Evolutionary conservation across 495 filamentous ascomycete genomes (phyloP).

Genomic region (Daldinia vernicosa): DNA sequence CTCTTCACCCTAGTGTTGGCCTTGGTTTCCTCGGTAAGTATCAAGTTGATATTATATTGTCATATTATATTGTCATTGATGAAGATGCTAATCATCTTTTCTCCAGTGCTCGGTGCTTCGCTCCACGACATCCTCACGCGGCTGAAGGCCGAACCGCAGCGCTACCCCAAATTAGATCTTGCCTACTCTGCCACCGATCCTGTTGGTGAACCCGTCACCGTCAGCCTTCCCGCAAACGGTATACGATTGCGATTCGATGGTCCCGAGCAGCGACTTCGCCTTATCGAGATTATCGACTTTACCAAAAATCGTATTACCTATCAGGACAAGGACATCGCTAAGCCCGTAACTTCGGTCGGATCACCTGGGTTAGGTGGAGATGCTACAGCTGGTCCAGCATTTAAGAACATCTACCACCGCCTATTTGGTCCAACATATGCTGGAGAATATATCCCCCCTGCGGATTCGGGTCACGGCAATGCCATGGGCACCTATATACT

Average conservation of each 20-base stretch:
- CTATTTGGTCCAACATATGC: conserved; percentile 91
- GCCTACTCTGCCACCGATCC: conserved; percentile 76
- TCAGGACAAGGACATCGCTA: conserved; percentile 84
- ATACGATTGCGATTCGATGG: conserved; percentile 92
- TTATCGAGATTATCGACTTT: conserved; percentile 93
- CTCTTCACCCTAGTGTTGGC: conserved; percentile 78
- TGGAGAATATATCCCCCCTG: conserved; percentile 82
- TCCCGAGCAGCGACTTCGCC: conserved; percentile 85
- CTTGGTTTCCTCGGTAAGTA: conserved; percentile 79
- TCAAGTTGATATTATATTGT: not conserved
- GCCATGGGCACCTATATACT: conserved; percentile 75
- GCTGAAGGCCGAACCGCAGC: conserved; percentile 82
- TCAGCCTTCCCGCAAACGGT: conserved; percentile 84
- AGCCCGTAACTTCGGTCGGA: conserved; percentile 62
- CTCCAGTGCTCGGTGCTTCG: conserved; percentile 82
- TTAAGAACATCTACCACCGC: conserved; percentile 90
- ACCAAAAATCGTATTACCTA: conserved; percentile 83
- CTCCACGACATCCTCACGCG: conserved; percentile 86
- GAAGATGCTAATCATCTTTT: conserved; percentile 13
- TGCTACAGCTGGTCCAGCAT: conserved; percentile 72
- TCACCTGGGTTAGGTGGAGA: conserved; percentile 47
- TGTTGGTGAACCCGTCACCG: conserved; percentile 72
- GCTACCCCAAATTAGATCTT: conserved; percentile 83
- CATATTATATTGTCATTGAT: not conserved
- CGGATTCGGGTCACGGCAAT: conserved; percentile 33